phyloP scores from a whole-genome alignment of 345 rosid genomes.

The Euclidium syriacum region DNA sequence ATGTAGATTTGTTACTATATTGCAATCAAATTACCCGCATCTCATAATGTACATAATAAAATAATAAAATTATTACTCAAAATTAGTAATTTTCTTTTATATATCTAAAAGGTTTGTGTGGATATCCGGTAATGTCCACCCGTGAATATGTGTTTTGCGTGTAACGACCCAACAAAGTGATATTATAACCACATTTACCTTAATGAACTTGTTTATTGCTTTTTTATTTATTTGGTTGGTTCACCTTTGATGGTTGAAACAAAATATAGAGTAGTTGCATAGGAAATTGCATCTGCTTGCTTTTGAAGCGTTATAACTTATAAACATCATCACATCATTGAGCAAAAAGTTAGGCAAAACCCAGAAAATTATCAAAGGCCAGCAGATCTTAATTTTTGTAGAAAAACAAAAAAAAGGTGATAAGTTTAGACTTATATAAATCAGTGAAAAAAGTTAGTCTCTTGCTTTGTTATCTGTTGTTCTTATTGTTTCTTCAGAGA shows the following conservation, averaged over 20 bases:
- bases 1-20: too few species aligned
- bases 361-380: conserved; percentile 20
- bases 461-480: neutral
- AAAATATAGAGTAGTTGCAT: conserved; percentile 8
- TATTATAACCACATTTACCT: neutral
- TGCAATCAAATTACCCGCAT: too few species aligned
- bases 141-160: neutral
- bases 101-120: too few species aligned
- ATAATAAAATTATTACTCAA: too few species aligned
- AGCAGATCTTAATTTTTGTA: neutral
- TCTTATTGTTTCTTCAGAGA: conserved; percentile 2
- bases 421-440: neutral
- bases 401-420: neutral
- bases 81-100: too few species aligned
- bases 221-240: neutral
- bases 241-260: neutral
- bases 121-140: conserved; percentile 12
- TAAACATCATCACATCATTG: conserved; percentile 7
- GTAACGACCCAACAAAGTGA: neutral
- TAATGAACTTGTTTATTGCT: neutral
- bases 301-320: conserved; percentile 30
- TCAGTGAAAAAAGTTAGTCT: neutral
- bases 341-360: neutral
- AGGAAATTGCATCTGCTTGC: conserved; percentile 25
- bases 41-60: too few species aligned